A percentile compares a stretch with the other conserved stretches of the same genome.
phyloP scores from a whole-genome alignment of 164 flowering plant species.

The Stephania yunnanensis region DNA sequence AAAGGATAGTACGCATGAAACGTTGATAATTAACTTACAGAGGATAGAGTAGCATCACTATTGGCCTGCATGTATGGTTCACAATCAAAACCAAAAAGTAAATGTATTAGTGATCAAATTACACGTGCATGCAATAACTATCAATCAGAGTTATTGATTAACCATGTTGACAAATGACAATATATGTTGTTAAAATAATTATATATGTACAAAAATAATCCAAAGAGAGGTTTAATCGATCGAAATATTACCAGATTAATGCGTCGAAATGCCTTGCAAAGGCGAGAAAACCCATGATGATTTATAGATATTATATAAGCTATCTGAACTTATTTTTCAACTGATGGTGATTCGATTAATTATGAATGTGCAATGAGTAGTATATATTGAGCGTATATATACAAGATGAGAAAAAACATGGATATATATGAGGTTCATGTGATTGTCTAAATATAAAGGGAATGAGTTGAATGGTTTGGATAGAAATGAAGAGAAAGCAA shows the following conservation, averaged over 20 bases:
- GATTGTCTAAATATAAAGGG: not conserved
- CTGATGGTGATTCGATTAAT: no score
- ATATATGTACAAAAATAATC: no score
- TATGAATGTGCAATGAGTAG: no score
- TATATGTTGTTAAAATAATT: no score
- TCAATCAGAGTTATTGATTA: not conserved
- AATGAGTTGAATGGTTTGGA: not conserved
- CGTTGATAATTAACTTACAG: not conserved
- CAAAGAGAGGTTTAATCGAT: no score
- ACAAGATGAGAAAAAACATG: not conserved
- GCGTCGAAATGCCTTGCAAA: not conserved
- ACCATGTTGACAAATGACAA: no score
- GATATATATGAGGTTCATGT: not conserved
- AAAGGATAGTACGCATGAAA: not conserved
- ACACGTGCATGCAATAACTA: not conserved
- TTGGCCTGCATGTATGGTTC: not conserved
- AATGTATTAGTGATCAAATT: not conserved
- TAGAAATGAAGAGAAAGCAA: slow-evolving; percentile 1
- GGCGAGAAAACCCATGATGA: not conserved
- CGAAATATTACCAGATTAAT: not conserved
- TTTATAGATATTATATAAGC: not conserved
- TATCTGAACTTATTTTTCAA: no score
- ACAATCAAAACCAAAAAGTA: not conserved
- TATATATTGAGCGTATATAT: no score
- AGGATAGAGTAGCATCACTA: not conserved